Evolutionary conservation across 331 rosid genomes (phyloP).

Genomic region (Prunus yedoensis): DNA sequence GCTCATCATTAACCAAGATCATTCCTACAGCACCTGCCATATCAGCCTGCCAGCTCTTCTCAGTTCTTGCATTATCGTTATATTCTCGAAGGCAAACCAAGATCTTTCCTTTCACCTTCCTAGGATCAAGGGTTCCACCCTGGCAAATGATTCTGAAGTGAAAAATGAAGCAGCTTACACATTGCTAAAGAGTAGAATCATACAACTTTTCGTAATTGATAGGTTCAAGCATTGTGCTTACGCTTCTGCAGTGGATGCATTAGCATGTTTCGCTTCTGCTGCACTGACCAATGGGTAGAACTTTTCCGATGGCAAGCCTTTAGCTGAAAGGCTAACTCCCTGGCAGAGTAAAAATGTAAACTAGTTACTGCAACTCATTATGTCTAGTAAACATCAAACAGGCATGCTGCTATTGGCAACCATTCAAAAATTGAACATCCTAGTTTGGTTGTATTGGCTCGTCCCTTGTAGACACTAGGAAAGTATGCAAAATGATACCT

Average conservation of each 20-base stretch:
- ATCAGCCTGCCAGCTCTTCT: conserved; percentile 42
- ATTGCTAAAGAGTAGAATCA: neutral
- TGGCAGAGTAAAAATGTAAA: conserved; percentile 8
- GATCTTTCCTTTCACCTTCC: conserved; percentile 63
- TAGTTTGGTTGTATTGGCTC: no score
- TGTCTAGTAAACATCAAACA: no score
- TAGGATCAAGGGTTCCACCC: conserved; percentile 58
- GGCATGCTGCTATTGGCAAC: no score
- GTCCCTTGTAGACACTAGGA: no score
- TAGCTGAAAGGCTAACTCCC: conserved; percentile 58
- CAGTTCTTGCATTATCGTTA: conserved; percentile 20
- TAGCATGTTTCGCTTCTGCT: conserved; percentile 22
- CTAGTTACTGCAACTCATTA: conserved; percentile 7
- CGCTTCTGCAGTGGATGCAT: conserved; percentile 4
- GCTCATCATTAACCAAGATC: conserved; percentile 48
- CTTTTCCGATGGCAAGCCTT: conserved; percentile 27
- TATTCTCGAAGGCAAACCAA: conserved; percentile 49
- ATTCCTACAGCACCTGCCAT: conserved; percentile 66
- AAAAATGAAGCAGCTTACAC: neutral
- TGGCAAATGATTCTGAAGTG: conserved; percentile 47
- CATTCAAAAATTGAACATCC: no score
- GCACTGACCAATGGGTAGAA: conserved; percentile 44
- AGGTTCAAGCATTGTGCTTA: conserved; percentile 23
- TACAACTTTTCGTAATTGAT: neutral
- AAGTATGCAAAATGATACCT: no score